These are phyloP conservation scores for Spirogloea muscicola DNA, from an alignment of 139 green algal genomes.

Conservation along the genomic window DNA sequence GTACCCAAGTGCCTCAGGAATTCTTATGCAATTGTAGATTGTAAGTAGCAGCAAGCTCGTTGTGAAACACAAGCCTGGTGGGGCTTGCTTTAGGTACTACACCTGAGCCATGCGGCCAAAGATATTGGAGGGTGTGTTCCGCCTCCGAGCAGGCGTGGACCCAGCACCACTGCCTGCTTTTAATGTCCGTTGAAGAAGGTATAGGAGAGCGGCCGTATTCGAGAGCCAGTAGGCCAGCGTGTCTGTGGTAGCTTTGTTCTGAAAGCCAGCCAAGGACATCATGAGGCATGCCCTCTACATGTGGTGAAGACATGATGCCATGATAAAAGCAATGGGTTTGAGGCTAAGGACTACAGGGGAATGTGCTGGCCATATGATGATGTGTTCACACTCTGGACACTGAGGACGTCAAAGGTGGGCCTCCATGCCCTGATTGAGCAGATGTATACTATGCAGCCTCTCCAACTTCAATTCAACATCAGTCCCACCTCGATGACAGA, in stretches of 20 bases:
- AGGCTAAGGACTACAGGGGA: no score
- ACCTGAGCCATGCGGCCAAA: conserved; percentile 43
- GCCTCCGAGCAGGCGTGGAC: conserved; percentile 3
- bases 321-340: no score
- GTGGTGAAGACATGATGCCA: no score
- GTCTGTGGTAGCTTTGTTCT: conserved; percentile 65
- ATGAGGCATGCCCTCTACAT: no score
- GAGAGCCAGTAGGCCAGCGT: conserved; percentile 91
- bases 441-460: no score
- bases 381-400: no score
- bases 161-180: conserved; percentile 29
- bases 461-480: no score
- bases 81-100: neutral
- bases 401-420: no score
- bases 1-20: no score
- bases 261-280: no score
- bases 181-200: conserved; percentile 80
- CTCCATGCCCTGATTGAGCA: no score
- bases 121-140: neutral
- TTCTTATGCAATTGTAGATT: neutral
- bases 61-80: neutral
- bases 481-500: conserved; percentile 66
- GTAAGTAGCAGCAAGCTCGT: neutral
- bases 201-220: conserved; percentile 92
- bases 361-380: no score